Evolutionary conservation across 192 early-diverging fungal species (phyloP).

Genomic region (Podila minutissima): DNA sequence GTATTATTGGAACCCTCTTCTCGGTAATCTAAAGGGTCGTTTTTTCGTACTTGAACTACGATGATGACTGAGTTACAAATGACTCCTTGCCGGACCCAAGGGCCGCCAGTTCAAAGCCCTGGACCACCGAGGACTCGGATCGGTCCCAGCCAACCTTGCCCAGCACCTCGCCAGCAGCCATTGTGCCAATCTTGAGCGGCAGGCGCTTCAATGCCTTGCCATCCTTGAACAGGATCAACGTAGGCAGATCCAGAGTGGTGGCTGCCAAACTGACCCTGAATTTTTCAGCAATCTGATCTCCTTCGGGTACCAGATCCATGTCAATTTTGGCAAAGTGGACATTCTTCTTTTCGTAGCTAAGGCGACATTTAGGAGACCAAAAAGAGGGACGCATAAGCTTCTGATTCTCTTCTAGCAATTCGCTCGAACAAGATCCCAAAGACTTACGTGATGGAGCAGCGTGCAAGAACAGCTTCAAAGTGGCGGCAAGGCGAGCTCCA

Average conservation of each 20-base stretch:
- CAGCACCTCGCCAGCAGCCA: constrained; percentile 38
- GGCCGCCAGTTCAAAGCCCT: constrained; percentile 39
- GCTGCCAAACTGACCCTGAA: constrained; percentile 60
- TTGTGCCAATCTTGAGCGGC: constrained; percentile 50
- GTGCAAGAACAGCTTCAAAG: constrained; percentile 62
- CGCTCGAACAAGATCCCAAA: neutral
- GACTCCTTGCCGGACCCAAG: constrained; percentile 51
- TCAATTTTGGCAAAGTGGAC: constrained; percentile 62
- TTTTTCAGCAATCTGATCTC: constrained; percentile 48
- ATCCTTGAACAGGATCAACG: constrained; percentile 61
- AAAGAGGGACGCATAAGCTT: neutral
- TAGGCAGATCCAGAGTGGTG: constrained; percentile 63
- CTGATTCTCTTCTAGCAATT: neutral
- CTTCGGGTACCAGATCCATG: constrained; percentile 56
- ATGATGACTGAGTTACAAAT: constrained; percentile 10
- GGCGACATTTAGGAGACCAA: neutral
- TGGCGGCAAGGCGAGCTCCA: constrained; percentile 61
- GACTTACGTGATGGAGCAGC: constrained; percentile 57
- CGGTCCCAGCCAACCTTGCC: constrained; percentile 52
- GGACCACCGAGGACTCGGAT: constrained; percentile 30
- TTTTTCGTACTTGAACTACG: neutral
- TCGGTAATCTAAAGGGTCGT: no score
- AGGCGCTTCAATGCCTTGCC: constrained; percentile 56
- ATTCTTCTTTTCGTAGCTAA: constrained; percentile 38
- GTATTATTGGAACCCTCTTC: no score